phyloP scores from a whole-genome alignment of 176 grass and related monocot species.

The bread wheat (Triticum aestivum) region DNA sequence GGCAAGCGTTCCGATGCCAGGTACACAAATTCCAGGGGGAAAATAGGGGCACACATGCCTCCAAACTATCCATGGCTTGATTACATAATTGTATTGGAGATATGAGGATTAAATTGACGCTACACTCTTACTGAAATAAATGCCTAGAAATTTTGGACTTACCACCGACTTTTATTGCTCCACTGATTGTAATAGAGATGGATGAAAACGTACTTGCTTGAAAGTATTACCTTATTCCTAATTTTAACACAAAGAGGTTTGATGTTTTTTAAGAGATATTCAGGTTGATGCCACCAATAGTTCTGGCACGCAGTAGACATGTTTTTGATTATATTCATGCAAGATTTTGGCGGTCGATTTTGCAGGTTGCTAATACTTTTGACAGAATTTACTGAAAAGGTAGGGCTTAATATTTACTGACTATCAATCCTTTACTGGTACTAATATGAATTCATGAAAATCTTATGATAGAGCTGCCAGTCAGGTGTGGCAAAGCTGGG shows the following conservation, averaged over 20 bases:
- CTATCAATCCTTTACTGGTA: no score
- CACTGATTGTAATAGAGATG: neutral
- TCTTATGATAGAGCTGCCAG: no score
- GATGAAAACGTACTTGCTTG: neutral
- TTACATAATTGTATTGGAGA: neutral
- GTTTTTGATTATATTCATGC: no score
- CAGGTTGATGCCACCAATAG: neutral
- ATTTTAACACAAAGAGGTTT: neutral
- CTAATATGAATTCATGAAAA: no score
- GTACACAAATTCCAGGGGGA: neutral
- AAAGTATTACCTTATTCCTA: neutral
- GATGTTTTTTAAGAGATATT: no score
- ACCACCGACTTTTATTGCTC: neutral
- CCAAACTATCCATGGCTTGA: neutral
- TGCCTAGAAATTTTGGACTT: neutral
- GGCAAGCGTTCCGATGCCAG: constrained; percentile 81
- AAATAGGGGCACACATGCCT: neutral
- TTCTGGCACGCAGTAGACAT: neutral
- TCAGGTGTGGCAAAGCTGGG: no score
- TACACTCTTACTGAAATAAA: neutral
- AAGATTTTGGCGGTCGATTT: neutral
- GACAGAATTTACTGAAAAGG: neutral
- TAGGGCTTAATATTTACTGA: no score
- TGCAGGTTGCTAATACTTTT: neutral
- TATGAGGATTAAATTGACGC: neutral